A percentile compares a stretch with the other conserved stretches of the same genome.
Conservation (phyloP, 768 basidiomycete genomes). For the Leccinum disarticulatum region DNA sequence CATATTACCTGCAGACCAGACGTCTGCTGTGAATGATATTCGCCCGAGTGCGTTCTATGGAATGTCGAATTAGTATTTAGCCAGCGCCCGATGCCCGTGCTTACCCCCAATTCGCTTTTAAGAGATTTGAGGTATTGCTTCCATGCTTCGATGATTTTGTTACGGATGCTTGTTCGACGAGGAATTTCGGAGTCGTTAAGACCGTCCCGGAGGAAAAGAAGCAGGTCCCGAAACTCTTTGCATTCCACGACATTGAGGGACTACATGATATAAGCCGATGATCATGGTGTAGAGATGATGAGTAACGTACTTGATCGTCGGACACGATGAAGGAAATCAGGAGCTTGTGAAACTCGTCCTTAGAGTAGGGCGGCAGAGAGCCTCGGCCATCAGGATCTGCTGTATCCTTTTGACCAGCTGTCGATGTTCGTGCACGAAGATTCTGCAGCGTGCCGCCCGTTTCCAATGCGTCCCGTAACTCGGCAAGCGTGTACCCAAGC, state of each 20-base stretch:
- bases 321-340: background rate
- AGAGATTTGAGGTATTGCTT: background rate
- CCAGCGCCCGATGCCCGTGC: background rate
- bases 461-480: background rate
- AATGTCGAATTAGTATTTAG: background rate
- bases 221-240: background rate
- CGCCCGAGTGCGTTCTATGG: too few relatives aligned
- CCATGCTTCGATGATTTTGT: background rate
- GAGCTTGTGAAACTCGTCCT: background rate
- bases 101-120: background rate
- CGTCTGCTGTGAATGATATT: too few relatives aligned
- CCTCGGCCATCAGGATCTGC: background rate
- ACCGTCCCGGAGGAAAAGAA: background rate
- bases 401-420: background rate
- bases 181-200: background rate
- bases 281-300: background rate
- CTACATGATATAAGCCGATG: background rate
- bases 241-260: background rate
- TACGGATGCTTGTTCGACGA: background rate
- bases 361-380: background rate
- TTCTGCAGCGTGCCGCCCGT: background rate
- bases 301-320: background rate
- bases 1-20: too few relatives aligned
- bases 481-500: background rate
- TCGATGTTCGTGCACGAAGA: background rate